Conservation (phyloP, 371 early-diverging fungal species). For the Gilbertella persicaria region DNA sequence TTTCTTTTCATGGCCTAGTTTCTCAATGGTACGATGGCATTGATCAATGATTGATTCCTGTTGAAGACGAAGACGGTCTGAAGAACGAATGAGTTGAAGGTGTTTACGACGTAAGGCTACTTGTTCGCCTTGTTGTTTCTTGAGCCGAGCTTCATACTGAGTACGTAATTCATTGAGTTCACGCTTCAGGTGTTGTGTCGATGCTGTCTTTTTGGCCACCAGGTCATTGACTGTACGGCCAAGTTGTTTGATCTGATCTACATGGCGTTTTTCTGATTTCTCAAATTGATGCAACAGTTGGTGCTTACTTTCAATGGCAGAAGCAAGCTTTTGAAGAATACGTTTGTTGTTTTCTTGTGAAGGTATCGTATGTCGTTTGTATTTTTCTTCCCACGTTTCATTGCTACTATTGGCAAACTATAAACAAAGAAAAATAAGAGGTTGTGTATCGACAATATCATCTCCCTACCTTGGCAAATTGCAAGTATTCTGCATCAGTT, state of each 20-base stretch:
- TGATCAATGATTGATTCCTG: slow-evolving; percentile 47
- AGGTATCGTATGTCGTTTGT: background rate
- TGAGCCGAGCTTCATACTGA: slow-evolving; percentile 66
- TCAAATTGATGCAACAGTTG: slow-evolving; percentile 50
- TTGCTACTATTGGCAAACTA: slow-evolving; percentile 6
- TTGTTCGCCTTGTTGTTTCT: slow-evolving; percentile 65
- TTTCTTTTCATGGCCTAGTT: slow-evolving; percentile 69
- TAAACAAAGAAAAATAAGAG: too few relatives aligned
- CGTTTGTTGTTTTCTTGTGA: too few relatives aligned
- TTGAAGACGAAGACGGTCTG: slow-evolving; percentile 44
- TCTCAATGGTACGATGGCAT: slow-evolving; percentile 51
- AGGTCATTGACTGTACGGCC: slow-evolving; percentile 26
- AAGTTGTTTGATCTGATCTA: slow-evolving; percentile 59
- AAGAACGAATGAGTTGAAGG: slow-evolving; percentile 49
- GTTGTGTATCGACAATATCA: too few relatives aligned
- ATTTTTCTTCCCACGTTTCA: background rate
- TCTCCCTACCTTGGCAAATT: slow-evolving; percentile 10
- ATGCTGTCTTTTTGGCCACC: slow-evolving; percentile 16
- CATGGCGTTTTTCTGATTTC: slow-evolving; percentile 42
- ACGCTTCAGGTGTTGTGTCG: slow-evolving; percentile 19
- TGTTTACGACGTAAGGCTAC: slow-evolving; percentile 56
- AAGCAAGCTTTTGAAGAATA: slow-evolving; percentile 8
- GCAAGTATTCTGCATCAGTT: slow-evolving; percentile 13
- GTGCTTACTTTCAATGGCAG: slow-evolving; percentile 33
- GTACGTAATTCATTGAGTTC: slow-evolving; percentile 22